Percentiles rank a stretch among this genome's conserved stretches.
Evolutionary conservation across 768 basidiomycete species (phyloP).

Genomic region (Termitomyces bulborhizus): DNA sequence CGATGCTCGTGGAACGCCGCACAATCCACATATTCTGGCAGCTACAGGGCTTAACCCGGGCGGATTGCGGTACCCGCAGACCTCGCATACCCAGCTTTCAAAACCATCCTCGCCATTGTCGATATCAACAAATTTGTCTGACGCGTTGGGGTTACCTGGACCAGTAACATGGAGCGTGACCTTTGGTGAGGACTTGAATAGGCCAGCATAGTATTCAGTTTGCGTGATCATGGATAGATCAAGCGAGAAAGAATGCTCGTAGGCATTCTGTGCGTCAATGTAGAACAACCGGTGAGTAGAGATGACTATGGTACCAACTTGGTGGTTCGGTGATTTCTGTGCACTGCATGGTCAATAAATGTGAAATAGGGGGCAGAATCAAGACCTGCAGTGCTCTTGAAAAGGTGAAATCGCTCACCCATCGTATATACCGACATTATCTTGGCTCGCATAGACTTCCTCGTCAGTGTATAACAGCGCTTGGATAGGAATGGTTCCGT

Average conservation of each 20-base stretch:
- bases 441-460: constrained; percentile 64
- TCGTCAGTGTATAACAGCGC: constrained; percentile 82
- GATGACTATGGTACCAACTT: constrained; percentile 63
- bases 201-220: constrained; percentile 86
- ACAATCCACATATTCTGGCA: constrained; percentile 69
- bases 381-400: constrained; percentile 6
- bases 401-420: constrained; percentile 49
- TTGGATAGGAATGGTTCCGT: constrained; percentile 73
- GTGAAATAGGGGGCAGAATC: neutral
- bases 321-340: constrained; percentile 79
- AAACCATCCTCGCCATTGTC: constrained; percentile 24
- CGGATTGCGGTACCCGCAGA: constrained; percentile 84
- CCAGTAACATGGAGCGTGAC: constrained; percentile 65
- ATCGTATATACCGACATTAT: constrained; percentile 85
- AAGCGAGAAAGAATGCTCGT: constrained; percentile 59
- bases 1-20: constrained; percentile 65
- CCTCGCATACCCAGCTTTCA: constrained; percentile 76
- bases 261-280: constrained; percentile 47
- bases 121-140: constrained; percentile 17
- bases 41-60: constrained; percentile 67
- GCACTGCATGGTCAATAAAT: constrained; percentile 41
- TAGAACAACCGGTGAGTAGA: constrained; percentile 87
- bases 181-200: constrained; percentile 87
- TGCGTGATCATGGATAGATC: constrained; percentile 59
- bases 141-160: constrained; percentile 14